These are phyloP conservation scores for Aureobasidium sp. DNA, from an alignment of 2,329 filamentous ascomycete genomes.

Conservation along the genomic window DNA sequence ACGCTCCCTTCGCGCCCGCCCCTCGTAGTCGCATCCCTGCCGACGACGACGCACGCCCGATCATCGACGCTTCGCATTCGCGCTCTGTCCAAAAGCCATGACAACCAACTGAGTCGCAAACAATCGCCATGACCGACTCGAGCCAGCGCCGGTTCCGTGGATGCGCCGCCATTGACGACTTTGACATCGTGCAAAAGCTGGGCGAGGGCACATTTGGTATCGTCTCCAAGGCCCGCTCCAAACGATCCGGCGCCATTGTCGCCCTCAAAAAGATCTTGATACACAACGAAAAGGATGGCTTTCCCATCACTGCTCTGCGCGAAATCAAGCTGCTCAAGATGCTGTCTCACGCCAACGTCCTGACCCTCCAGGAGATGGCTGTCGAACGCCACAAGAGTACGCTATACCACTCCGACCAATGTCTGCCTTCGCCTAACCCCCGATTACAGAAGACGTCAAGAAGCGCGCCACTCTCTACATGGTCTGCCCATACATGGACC, in stretches of 20 bases:
- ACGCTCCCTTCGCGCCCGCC: background rate
- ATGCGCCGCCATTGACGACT: constrained; percentile 75
- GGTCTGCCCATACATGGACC: constrained; percentile 98
- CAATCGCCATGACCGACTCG: constrained; percentile 34
- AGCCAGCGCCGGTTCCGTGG: constrained; percentile 62
- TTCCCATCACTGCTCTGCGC: constrained; percentile 94
- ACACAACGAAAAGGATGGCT: constrained; percentile 99
- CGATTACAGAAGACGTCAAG: constrained; percentile 36
- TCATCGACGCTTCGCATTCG: background rate
- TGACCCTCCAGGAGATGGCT: constrained; percentile 90
- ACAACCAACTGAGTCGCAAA: background rate
- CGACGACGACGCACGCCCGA: background rate
- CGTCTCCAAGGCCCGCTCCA: constrained; percentile 81
- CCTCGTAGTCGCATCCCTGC: background rate
- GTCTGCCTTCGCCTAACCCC: background rate
- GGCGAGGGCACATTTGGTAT: constrained; percentile 96
- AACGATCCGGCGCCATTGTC: constrained; percentile 65
- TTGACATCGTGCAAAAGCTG: constrained; percentile 70
- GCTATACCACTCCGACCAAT: background rate
- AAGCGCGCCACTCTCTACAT: constrained; percentile 86
- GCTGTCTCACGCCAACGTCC: constrained; percentile 81
- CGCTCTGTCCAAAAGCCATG: background rate
- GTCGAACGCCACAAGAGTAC: constrained; percentile 81
- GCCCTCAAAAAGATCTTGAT: constrained; percentile 98
- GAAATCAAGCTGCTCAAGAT: constrained; percentile 98